Conservation (phyloP, 2,329 filamentous ascomycete species). For the Penicillium verrucosum region DNA sequence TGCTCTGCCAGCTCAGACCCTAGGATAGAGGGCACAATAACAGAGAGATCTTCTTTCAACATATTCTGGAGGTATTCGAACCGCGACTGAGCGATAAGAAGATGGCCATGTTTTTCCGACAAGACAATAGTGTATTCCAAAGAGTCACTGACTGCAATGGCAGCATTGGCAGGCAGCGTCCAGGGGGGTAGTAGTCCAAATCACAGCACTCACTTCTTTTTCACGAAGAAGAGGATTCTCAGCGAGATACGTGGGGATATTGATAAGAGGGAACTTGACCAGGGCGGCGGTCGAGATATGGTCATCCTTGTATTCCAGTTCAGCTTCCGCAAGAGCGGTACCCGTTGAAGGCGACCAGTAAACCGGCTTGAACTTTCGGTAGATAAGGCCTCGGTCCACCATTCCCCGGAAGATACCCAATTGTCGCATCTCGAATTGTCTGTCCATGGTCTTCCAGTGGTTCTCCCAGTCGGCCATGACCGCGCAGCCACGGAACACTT, state of each 20-base stretch:
- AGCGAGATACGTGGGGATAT: constrained; percentile 46
- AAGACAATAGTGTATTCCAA: constrained; percentile 70
- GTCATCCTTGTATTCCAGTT: constrained; percentile 63
- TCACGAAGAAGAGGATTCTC: constrained; percentile 41
- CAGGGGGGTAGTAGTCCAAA: constrained; percentile 99
- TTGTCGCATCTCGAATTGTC: constrained; percentile 59
- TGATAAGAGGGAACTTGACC: constrained; percentile 69
- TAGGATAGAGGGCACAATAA: constrained; percentile 56
- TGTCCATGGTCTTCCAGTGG: constrained; percentile 63
- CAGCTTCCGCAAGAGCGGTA: constrained; percentile 62
- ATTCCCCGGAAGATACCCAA: constrained; percentile 59
- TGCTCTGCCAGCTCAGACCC: constrained; percentile 63
- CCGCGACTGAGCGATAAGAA: constrained; percentile 70
- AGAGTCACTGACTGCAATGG: constrained; percentile 75
- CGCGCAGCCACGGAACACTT: constrained; percentile 57
- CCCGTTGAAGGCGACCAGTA: constrained; percentile 65
- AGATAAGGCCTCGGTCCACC: constrained; percentile 61
- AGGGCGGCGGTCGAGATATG: constrained; percentile 60
- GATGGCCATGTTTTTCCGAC: constrained; percentile 53
- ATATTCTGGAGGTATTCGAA: constrained; percentile 56
- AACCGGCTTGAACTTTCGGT: constrained; percentile 60
- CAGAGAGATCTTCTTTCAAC: constrained; percentile 49
- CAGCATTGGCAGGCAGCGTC: constrained; percentile 90
- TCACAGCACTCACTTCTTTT: constrained; percentile 68
- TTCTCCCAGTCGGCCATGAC: constrained; percentile 64